Evolutionary conservation across 805 yeast genomes (phyloP), one percentile per base, ranked within the genome.

Genomic region (Yamadazyma insecticola): DNA sequence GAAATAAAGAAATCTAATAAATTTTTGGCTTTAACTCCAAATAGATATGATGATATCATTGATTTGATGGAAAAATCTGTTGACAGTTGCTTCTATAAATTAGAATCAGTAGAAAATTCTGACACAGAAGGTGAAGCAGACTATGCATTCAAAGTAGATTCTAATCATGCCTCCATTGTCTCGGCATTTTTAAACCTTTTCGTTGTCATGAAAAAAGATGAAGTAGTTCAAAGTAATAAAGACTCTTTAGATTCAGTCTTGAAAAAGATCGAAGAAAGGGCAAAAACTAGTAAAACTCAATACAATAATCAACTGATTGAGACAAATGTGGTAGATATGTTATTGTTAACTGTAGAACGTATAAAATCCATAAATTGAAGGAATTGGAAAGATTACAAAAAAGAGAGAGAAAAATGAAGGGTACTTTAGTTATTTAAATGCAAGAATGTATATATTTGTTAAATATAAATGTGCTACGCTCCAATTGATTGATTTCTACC

Each of bases 151-250:
- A 44, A 22, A 19, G 12, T 56, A 11, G 48, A 55, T 27, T 45
- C 49, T 11, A 29, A 37, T 4, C 47, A 52, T 12, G 53, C 75
- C 23, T 62, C 72, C 24, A 57, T 70, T 3, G 50, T 82, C 6
- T 55, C 78, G 24, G 72, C 79, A 4, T 76, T 70, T 51, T 53
- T 81, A 41, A 81, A 81, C 45, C 63, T 83, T 33, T 61, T 70
- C 28, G 54, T 62, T 3, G 57, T 55, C 2, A 33, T 62, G 21
- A 58, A 55, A 32, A 39, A 37, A 4, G 44, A 53, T 23, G 44
- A 50, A 4, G 26, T 38, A 3, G 39, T 53, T 6, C 22, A 38
- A 7, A 28, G 39, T 6, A 40, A 48, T 20, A 36, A 44, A 15
- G 28, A 35, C 3, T 27, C 39, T 14, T 30, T 55, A 4, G 45